phyloP scores from a whole-genome alignment of 2,329 filamentous ascomycete species.

The Pestalotiopsis sp. region DNA sequence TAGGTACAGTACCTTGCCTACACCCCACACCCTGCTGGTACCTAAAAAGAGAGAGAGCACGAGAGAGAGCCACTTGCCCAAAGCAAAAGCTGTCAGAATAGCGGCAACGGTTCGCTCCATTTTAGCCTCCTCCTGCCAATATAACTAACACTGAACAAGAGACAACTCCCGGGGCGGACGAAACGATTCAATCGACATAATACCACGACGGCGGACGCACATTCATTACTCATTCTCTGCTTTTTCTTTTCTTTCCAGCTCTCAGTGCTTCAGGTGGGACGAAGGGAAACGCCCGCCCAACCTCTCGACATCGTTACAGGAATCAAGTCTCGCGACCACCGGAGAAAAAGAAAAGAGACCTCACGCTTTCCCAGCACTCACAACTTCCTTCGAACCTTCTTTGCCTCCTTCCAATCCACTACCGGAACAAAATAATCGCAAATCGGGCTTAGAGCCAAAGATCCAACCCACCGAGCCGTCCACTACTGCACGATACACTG shows the following conservation, averaged over 20 bases:
- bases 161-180: neutral
- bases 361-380: neutral
- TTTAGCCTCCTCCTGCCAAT: neutral
- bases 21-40: neutral
- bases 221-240: neutral
- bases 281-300: neutral
- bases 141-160: neutral
- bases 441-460: neutral
- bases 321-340: neutral
- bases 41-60: neutral
- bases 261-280: neutral
- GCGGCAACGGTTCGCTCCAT: slow-evolving; percentile 5
- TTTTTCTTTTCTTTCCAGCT: neutral
- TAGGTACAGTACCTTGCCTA: neutral
- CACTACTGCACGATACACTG: slow-evolving; percentile 2
- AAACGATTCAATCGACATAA: neutral
- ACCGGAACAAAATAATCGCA: neutral
- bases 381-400: neutral
- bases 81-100: neutral
- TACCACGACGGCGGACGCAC: neutral
- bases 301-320: neutral
- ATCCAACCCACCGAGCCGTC: neutral
- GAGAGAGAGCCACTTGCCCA: neutral
- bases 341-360: neutral
- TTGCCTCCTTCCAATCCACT: neutral